These are phyloP conservation scores for Phascolomyces articulosus DNA, from an alignment of 371 early-diverging fungal species.

Conservation along the genomic window DNA sequence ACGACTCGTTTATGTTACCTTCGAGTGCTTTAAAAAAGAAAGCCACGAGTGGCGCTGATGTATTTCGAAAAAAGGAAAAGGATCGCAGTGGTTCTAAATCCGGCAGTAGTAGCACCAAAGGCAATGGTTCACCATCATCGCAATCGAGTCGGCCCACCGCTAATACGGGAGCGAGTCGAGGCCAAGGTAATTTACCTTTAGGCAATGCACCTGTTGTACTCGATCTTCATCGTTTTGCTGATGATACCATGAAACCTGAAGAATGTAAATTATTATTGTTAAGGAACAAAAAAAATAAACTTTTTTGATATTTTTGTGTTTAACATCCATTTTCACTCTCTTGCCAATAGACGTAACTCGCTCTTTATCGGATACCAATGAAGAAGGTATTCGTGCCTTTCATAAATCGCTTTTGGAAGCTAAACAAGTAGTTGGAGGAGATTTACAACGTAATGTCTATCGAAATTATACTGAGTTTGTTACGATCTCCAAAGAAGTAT, in stretches of 20 bases:
- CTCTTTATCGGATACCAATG: conserved; percentile 58
- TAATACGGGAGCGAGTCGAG: not conserved
- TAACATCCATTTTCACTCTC: not conserved
- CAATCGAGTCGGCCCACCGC: not conserved
- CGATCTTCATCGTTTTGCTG: conserved; percentile 52
- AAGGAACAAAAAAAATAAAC: not conserved
- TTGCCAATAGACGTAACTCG: conserved; percentile 48
- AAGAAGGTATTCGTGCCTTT: conserved; percentile 66
- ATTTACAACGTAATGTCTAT: conserved; percentile 89
- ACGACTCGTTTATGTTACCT: conserved; percentile 8
- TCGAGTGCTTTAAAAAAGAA: conserved; percentile 16
- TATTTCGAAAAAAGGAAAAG: conserved; percentile 17
- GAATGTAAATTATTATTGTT: conserved; percentile 31
- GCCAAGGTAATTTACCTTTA: conserved; percentile 27
- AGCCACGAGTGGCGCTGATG: conserved; percentile 11
- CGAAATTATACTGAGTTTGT: conserved; percentile 95
- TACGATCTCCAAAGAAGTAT: conserved; percentile 92
- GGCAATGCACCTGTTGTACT: conserved; percentile 33
- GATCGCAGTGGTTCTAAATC: conserved; percentile 5
- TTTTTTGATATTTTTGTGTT: not conserved
- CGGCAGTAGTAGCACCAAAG: not conserved
- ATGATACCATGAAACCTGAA: conserved; percentile 46
- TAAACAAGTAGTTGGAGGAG: conserved; percentile 78
- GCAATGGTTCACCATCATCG: conserved; percentile 12
- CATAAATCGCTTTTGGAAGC: conserved; percentile 69